These are phyloP conservation scores for Fraxinus albicans DNA, from an alignment of 305 asterid species.

Conservation along the genomic window DNA sequence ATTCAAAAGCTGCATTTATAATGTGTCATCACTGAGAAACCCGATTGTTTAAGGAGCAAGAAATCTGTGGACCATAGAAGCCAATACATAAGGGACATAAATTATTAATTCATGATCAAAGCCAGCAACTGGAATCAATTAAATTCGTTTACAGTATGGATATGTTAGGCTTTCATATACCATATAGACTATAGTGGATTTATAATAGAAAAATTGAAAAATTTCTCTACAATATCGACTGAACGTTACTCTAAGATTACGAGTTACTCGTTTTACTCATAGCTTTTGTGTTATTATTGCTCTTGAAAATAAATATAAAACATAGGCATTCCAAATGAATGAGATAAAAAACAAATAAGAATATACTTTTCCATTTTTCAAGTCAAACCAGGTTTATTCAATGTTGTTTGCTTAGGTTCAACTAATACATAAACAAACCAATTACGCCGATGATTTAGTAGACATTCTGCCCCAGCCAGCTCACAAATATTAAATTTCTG, in stretches of 20 bases:
- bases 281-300: neutral
- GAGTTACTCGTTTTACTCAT: neutral
- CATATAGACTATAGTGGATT: no score
- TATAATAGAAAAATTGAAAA: no score
- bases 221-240: neutral
- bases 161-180: no score
- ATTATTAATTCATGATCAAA: neutral
- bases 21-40: conserved; percentile 14
- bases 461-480: neutral
- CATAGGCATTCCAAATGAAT: neutral
- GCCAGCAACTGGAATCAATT: neutral
- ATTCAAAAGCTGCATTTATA: conserved; percentile 8
- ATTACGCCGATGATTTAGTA: neutral
- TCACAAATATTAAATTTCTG: neutral
- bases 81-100: neutral
- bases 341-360: conserved; percentile 14
- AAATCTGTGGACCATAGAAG: conserved; percentile 23
- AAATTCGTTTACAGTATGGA: no score
- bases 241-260: neutral
- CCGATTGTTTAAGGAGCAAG: conserved; percentile 22
- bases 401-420: conserved; percentile 22
- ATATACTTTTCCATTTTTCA: conserved; percentile 20
- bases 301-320: neutral
- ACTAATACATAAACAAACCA: neutral
- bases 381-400: neutral